These are phyloP conservation scores for Vanilla planifolia DNA, from an alignment of 106 monocot species.

Conservation along the genomic window DNA sequence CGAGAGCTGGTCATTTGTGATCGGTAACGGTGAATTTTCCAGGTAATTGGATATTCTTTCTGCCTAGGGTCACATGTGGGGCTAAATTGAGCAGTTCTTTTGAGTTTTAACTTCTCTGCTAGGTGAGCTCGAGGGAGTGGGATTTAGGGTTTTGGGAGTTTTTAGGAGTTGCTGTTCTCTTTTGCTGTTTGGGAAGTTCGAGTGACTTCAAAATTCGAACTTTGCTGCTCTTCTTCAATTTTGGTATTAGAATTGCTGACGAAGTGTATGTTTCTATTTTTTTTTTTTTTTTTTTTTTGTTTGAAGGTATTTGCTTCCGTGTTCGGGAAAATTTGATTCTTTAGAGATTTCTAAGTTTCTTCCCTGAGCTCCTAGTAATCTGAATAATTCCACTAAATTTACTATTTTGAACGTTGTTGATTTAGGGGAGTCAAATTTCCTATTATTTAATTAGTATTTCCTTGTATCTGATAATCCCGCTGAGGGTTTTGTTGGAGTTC, in stretches of 20 bases:
- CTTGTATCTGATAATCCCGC: not conserved
- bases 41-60: not conserved
- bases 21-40: not conserved
- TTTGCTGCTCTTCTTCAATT: too few species aligned
- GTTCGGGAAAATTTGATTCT: too few species aligned
- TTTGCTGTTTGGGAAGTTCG: not conserved
- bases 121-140: not conserved
- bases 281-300: constrained; percentile 2
- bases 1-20: not conserved
- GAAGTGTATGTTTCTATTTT: not conserved
- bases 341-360: too few species aligned
- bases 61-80: not conserved
- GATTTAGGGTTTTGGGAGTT: constrained; percentile 4
- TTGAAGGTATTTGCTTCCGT: too few species aligned
- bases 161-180: not conserved
- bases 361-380: too few species aligned
- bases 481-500: not conserved
- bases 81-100: not conserved
- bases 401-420: not conserved
- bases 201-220: too few species aligned
- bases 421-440: not conserved
- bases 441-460: not conserved
- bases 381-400: too few species aligned
- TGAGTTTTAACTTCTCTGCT: not conserved
- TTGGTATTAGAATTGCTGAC: too few species aligned